Evolutionary conservation across 2,329 filamentous ascomycete species (phyloP).

Genomic region (Drechslerella dactyloides): DNA sequence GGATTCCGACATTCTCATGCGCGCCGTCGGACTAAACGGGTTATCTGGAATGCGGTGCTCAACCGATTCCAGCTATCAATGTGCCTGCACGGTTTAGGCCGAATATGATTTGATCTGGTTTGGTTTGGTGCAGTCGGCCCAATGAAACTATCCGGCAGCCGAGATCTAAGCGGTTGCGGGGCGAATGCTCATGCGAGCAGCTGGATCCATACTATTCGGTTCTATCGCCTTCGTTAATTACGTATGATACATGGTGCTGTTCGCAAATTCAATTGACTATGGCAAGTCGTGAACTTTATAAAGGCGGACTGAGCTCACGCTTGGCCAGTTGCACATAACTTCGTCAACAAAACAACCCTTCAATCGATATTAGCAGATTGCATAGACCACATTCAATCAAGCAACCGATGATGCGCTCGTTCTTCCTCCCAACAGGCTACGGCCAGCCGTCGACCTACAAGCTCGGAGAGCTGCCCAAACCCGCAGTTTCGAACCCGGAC

Average conservation of each 20-base stretch:
- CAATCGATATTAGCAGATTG: no score
- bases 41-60: background rate
- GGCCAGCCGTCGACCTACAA: constrained; percentile 37
- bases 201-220: no score
- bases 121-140: background rate
- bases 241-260: no score
- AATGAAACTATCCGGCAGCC: background rate
- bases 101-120: background rate
- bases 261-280: no score
- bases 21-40: no score
- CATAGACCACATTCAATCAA: background rate
- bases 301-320: no score
- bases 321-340: no score
- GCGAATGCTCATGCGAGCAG: no score
- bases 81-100: background rate
- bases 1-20: background rate
- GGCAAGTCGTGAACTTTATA: no score
- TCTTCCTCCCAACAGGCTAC: constrained; percentile 39
- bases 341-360: no score
- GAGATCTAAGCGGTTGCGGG: background rate
- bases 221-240: no score
- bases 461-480: constrained; percentile 50
- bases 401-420: constrained; percentile 29
- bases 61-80: background rate
- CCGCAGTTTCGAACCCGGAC: constrained; percentile 50